Percentiles rank a stretch among this genome's conserved stretches.
These are phyloP conservation scores for Russula emetica DNA, from an alignment of 768 basidiomycete species.

Conservation along the genomic window DNA sequence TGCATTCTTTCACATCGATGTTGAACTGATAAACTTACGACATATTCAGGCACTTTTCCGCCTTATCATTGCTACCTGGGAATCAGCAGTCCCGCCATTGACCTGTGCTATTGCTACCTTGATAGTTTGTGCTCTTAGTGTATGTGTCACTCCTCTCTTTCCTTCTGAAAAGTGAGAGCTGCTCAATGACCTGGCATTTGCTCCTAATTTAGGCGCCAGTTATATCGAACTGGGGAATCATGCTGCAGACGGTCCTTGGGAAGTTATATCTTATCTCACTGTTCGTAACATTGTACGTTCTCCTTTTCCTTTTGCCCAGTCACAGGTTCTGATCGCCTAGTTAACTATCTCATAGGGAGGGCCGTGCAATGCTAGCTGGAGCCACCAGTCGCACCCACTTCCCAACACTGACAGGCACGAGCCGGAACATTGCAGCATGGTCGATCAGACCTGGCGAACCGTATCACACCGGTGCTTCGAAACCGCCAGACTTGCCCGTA, in stretches of 20 bases:
- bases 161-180: background rate
- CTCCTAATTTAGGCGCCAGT: constrained; percentile 18
- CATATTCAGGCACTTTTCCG: constrained; percentile 15
- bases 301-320: background rate
- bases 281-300: constrained; percentile 32
- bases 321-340: background rate
- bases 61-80: constrained; percentile 31
- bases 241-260: constrained; percentile 32
- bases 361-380: constrained; percentile 3
- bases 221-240: constrained; percentile 31
- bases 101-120: constrained; percentile 30
- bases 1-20: background rate
- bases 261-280: constrained; percentile 35
- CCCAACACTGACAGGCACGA: constrained; percentile 7
- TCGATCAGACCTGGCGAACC: background rate
- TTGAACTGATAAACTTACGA: background rate
- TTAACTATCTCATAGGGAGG: constrained; percentile 7
- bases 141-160: background rate
- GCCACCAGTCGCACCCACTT: constrained; percentile 6
- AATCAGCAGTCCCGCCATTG: constrained; percentile 32
- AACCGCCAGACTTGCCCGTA: background rate
- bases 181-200: background rate
- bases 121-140: constrained; percentile 23
- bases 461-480: background rate
- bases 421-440: background rate